Evolutionary conservation across 2,329 filamentous ascomycete genomes (phyloP), one percentile per base, ranked within the genome.

Genomic region (Hypoxylon sp.): DNA sequence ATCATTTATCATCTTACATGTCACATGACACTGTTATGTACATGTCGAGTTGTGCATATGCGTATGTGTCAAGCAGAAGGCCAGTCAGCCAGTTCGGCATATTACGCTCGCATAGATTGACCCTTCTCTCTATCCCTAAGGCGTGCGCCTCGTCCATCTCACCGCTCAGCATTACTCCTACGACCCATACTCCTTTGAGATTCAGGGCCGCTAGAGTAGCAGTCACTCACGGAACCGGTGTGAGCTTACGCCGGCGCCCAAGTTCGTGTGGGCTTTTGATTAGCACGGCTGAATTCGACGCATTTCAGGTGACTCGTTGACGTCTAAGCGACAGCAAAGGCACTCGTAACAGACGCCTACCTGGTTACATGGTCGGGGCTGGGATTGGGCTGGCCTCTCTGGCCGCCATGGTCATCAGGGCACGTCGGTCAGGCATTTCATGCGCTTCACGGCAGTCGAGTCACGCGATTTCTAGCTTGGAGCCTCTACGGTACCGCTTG

Each of bases 191-290:
- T 48, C 41, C 40, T 13, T 46, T 51, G 47, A 48, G 56, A 56
- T 51, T 52, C 53, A 60, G 55, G 33, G 41, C 58, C 49, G 42
- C 45, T 45, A 13, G 43, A 55, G 60, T 49, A 47, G 56, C 53
- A 53, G 52, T 31, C 23, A n/a, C 33, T 58, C 15, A 29, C 51
- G 21, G 42, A 57, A 60, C 60, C 60, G 57, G 60, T 63, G 50
- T 60, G 42, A 53, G 37, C 53, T 58, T 40, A 53, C 41, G 38
- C 46, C 52, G 50, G 50, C 55, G 53, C 53, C 53, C 57, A 60
- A 60, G 31, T 40, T n/a, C 26, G 51, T 42, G 47, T 53, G 53
- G 54, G 45, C 54, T 40, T 20, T 15, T 31, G 35, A 27, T 45
- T 48, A 21, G 24, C 29, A 35, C 31, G 31, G 31, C 4, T 35